These are phyloP conservation scores for Aspergillus clavatus DNA, from an alignment of 2,329 filamentous ascomycete genomes.

Conservation along the genomic window DNA sequence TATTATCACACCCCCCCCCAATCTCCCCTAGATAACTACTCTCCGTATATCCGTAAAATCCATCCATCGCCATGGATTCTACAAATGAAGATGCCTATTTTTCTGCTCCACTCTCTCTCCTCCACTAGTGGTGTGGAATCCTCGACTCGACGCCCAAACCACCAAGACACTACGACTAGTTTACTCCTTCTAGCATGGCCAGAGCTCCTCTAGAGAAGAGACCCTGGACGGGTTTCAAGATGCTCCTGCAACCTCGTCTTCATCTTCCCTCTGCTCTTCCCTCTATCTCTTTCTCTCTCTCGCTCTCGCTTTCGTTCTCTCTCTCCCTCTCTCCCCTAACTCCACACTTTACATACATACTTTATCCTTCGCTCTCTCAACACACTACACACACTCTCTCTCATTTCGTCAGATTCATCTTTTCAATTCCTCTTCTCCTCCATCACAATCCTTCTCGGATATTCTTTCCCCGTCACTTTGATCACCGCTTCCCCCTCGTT, in stretches of 20 bases:
- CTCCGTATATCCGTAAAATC: not conserved
- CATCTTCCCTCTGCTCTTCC: not conserved
- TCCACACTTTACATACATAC: slow-evolving; percentile 4
- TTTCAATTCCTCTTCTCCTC: slow-evolving; percentile 3
- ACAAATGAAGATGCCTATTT: slow-evolving; percentile 1
- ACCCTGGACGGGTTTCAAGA: slow-evolving; percentile 25
- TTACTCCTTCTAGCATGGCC: slow-evolving; percentile 14
- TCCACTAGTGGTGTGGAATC: not conserved
- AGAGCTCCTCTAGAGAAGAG: slow-evolving; percentile 18
- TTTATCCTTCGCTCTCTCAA: slow-evolving; percentile 3
- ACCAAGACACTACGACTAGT: slow-evolving; percentile 9
- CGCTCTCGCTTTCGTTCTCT: slow-evolving; percentile 7
- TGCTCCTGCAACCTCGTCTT: slow-evolving; percentile 6
- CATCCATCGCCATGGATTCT: not conserved
- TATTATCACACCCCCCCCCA: no score
- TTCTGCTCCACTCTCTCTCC: not conserved
- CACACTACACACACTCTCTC: no score
- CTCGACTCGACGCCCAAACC: slow-evolving; percentile 7
- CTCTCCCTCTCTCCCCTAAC: slow-evolving; percentile 6
- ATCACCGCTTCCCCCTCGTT: not conserved
- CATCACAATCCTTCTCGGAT: no score
- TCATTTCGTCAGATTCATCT: no score
- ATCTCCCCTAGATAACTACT: not conserved
- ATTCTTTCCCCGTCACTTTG: not conserved
- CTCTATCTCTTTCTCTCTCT: slow-evolving; percentile 4